Conservation (phyloP, 352 stramenopile genomes). For the Phytophthora foliorum region DNA sequence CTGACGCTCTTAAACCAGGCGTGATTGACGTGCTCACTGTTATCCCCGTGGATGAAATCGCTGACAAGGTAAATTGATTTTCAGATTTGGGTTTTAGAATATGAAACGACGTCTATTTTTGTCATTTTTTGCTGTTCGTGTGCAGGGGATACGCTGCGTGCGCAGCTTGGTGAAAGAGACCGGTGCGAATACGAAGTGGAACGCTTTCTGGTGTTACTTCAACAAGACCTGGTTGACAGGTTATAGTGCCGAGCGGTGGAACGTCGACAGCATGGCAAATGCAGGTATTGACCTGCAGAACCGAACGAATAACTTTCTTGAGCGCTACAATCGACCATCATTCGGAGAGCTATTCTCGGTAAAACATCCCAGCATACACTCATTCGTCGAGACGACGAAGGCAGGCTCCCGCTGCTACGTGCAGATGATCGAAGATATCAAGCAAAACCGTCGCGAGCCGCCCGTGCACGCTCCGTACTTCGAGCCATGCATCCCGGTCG, state of each 20-base stretch:
- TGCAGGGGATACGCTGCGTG: too few relatives aligned
- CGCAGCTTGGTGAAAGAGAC: too few relatives aligned
- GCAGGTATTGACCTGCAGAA: background rate
- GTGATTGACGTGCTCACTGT: constrained; percentile 16
- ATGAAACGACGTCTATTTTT: too few relatives aligned
- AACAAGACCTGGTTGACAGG: too few relatives aligned
- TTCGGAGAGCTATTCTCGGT: background rate
- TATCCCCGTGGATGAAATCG: constrained; percentile 15
- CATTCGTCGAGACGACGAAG: background rate
- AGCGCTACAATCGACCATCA: background rate
- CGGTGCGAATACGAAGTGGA: too few relatives aligned
- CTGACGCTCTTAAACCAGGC: background rate
- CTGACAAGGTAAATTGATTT: constrained; percentile 57
- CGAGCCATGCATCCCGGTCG: background rate
- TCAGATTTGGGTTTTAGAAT: too few relatives aligned
- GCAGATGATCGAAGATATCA: background rate
- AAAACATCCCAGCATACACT: background rate
- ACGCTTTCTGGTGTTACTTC: too few relatives aligned
- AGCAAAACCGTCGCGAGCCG: background rate
- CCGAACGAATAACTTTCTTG: background rate
- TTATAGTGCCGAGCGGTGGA: background rate
- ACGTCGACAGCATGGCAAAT: background rate
- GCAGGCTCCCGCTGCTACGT: background rate
- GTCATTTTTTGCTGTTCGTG: too few relatives aligned
- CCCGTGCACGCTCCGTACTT: background rate